phyloP scores from a whole-genome alignment of 345 rosid genomes.

The Durio zibethinus region DNA sequence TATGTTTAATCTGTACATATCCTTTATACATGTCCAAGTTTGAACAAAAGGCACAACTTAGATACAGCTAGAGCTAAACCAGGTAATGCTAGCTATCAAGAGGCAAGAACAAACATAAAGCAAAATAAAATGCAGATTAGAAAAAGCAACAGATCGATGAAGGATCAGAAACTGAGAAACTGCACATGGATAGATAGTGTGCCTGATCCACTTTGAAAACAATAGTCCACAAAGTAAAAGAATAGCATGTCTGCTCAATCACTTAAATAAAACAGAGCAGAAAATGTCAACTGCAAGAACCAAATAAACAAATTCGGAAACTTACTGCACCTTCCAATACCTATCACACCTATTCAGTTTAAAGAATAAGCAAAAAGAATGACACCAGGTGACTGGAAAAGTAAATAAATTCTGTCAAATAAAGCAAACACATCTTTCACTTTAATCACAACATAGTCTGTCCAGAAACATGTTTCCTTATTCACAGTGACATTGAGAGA shows the following conservation, averaged over 20 bases:
- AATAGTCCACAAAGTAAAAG: too few relatives aligned
- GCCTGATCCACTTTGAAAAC: too few relatives aligned
- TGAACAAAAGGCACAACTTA: too few relatives aligned
- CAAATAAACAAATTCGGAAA: background rate
- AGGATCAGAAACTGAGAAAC: background rate
- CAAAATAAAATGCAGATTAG: background rate
- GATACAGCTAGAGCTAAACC: background rate
- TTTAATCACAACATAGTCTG: background rate
- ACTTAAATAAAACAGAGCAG: background rate
- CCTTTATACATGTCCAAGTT: too few relatives aligned
- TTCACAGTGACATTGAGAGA: background rate
- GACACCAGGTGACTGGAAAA: background rate
- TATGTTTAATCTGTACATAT: too few relatives aligned
- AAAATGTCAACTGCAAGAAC: background rate
- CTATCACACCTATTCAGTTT: background rate
- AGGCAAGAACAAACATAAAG: background rate
- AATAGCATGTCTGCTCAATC: background rate
- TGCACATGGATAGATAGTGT: background rate
- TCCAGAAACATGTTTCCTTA: conserved; percentile 1
- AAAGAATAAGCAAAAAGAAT: background rate
- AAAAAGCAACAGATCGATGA: background rate
- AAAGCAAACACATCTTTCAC: background rate
- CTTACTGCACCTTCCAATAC: background rate
- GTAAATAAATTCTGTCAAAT: background rate
- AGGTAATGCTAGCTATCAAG: too few relatives aligned